Evolutionary conservation across 441 rosid species (phyloP).

Genomic region (Syzygium malaccense): DNA sequence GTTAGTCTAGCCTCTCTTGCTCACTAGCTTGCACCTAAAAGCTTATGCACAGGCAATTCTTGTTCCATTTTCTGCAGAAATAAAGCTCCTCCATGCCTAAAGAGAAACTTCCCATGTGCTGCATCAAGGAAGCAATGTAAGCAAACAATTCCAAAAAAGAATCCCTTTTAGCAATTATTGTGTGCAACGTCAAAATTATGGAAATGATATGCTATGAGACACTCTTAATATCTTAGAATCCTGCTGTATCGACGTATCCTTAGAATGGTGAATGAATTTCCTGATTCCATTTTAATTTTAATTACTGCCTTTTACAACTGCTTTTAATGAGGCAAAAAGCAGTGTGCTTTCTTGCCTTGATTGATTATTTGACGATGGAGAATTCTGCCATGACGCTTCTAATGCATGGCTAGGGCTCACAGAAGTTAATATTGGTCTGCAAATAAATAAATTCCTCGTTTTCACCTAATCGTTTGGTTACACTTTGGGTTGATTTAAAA

Average conservation of each 20-base stretch:
- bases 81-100: conserved; percentile 46
- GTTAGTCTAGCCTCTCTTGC: not conserved
- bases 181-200: not conserved
- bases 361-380: not conserved
- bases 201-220: not conserved
- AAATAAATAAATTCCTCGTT: not conserved
- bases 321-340: not conserved
- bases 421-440: not conserved
- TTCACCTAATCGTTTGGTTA: not conserved
- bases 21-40: not conserved
- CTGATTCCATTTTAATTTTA: not conserved
- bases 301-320: not conserved
- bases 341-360: not conserved
- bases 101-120: conserved; percentile 57
- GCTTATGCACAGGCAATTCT: not conserved
- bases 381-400: not conserved
- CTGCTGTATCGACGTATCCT: not conserved
- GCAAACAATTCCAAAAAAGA: conserved; percentile 1
- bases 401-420: not conserved
- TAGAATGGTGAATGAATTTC: not conserved
- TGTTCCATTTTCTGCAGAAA: conserved; percentile 38
- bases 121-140: conserved; percentile 37
- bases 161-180: not conserved
- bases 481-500: not conserved
- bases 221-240: not conserved